Percentiles rank a stretch among this genome's conserved stretches.
phyloP scores from a whole-genome alignment of 306 rosid species.

The Quercus glauca region DNA sequence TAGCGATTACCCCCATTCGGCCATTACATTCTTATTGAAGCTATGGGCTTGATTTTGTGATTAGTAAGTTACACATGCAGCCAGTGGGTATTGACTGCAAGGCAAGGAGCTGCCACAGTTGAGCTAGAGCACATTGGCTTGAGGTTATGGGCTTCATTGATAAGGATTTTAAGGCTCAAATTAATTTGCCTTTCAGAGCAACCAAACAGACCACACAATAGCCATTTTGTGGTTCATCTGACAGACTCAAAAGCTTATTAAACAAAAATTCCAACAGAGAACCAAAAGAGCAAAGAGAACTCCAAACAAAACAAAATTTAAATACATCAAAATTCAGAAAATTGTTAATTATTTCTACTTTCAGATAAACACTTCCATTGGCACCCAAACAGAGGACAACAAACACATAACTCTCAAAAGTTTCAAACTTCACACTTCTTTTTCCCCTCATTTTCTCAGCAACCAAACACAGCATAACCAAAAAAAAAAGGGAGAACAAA shows the following conservation, averaged over 20 bases:
- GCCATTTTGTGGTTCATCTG: background rate
- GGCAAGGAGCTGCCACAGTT: no score
- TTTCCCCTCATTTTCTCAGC: background rate
- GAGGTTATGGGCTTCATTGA: no score
- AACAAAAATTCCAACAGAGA: no score
- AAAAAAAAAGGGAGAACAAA: background rate
- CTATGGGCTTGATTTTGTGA: no score
- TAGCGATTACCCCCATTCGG: no score
- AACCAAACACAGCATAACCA: background rate
- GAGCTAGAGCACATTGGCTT: no score
- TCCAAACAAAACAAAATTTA: background rate
- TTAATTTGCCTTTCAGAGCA: background rate
- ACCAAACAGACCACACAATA: conserved; percentile 7
- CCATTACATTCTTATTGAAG: no score
- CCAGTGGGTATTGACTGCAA: no score
- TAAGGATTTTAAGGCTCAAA: no score
- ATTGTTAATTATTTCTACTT: background rate
- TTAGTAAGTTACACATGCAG: no score
- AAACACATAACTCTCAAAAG: background rate
- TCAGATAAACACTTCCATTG: background rate
- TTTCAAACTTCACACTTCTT: background rate
- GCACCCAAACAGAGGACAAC: background rate
- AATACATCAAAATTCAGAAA: background rate
- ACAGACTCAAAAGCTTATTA: no score
- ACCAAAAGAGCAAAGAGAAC: no score